Conservation (phyloP, 345 rosid genomes). For the Bruguiera gymnorhiza region DNA sequence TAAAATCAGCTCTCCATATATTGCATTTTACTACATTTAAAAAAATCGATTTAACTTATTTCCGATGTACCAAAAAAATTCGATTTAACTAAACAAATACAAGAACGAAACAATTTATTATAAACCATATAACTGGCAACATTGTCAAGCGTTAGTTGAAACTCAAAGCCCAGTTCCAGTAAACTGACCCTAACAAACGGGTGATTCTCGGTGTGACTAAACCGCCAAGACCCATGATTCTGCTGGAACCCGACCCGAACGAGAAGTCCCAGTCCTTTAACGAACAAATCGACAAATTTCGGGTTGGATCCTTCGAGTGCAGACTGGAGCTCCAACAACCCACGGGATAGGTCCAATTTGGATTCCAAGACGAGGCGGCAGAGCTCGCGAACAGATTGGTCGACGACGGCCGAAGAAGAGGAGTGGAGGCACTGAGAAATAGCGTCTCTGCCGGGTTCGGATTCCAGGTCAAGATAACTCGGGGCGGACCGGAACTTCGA, state of each 20-base stretch:
- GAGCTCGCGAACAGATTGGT: constrained; percentile 85
- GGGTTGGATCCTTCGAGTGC: constrained; percentile 73
- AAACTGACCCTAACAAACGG: constrained; percentile 69
- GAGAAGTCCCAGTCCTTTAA: constrained; percentile 66
- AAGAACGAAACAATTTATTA: neutral
- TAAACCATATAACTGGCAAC: neutral
- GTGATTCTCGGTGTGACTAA: constrained; percentile 53
- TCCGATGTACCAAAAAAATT: neutral
- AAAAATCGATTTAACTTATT: neutral
- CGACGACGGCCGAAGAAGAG: constrained; percentile 62
- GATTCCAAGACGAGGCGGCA: constrained; percentile 73
- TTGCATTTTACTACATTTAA: neutral
- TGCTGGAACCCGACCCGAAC: constrained; percentile 49
- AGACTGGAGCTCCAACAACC: constrained; percentile 77
- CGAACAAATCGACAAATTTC: constrained; percentile 48
- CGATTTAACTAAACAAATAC: neutral
- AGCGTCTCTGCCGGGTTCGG: constrained; percentile 60
- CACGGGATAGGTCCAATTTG: constrained; percentile 47
- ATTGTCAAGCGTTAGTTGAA: no score
- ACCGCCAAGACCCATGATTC: constrained; percentile 49
- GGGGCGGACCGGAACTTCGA: constrained; percentile 74
- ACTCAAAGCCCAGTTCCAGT: neutral
- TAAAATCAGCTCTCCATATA: constrained; percentile 1
- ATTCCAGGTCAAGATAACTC: constrained; percentile 43
- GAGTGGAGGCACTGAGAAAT: constrained; percentile 67